Evolutionary conservation across 2,329 filamentous ascomycete genomes (phyloP), one percentile per base, ranked within the genome.

Genomic region (Tolypocladium amazonense): DNA sequence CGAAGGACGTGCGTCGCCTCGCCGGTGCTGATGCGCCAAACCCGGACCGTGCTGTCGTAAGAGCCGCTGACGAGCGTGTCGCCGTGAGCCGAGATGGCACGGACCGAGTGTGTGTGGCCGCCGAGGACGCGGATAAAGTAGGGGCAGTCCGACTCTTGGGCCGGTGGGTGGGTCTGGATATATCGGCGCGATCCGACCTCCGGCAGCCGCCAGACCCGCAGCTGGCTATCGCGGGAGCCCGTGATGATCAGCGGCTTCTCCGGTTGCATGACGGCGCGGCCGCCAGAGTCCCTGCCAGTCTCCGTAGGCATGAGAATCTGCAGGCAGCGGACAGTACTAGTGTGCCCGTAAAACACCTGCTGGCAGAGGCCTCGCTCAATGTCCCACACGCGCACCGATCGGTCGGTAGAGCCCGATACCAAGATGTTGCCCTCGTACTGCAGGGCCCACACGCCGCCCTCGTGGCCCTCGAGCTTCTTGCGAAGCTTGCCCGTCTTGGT

Each of bases 381-480:
- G 71, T 99, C 93, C 94, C 94, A 99, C 0, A 99, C 93, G n/a
- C 94, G 87, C n/a, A 99, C 94, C 14, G 94, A 96, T 55, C 94
- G 83, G 74, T 99, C 94, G 0, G 94, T 99, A 8, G 92, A 97
- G 2, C 94, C 94, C 20, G 94, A 99, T 2, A 99, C 94, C 25
- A 99, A 78, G 20, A 90, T 91, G 70, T 97, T 97, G 57, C 92
- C 93, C 70, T 97, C 88, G 70, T 97, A 99, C 72, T 97, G 92
- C 58, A 99, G 77, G 37, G 94, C 94, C 94, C 94, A 99, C 1
- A 99, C 94, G 54, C 94, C 94, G 39, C 94, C 94, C 73, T 99
- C 94, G 66, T 99, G 94, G 2, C 94, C 94, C 68, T 92, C 88
- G 2, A 99, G 84, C 64, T 88, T 90, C 69, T 86, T 90, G 56